A percentile compares a stretch with the other conserved stretches of the same genome.
These are phyloP conservation scores for Pseudocercospora cruenta DNA, from an alignment of 2,329 filamentous ascomycete genomes.

Conservation along the genomic window DNA sequence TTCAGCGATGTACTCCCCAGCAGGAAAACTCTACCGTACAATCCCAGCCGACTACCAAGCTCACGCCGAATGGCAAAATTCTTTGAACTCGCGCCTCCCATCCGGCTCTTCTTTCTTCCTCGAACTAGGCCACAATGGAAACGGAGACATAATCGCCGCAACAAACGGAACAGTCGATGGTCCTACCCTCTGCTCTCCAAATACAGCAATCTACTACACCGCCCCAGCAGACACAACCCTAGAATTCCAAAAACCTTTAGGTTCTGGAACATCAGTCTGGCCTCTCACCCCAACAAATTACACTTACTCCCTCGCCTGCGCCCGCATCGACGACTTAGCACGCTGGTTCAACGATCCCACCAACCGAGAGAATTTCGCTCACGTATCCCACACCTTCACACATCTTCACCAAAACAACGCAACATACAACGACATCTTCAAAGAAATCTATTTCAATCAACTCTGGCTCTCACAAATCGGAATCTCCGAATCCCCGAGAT, in stretches of 20 bases:
- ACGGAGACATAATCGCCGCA: constrained; percentile 14
- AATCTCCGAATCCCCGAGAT: not conserved
- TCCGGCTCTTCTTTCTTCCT: constrained; percentile 8
- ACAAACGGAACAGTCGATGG: not conserved
- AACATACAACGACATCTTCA: constrained; percentile 12
- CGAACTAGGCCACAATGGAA: constrained; percentile 18
- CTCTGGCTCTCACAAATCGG: constrained; percentile 9
- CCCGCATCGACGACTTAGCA: constrained; percentile 7
- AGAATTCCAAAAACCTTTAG: constrained; percentile 15
- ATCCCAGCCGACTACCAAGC: constrained; percentile 12
- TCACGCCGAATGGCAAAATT: constrained; percentile 13
- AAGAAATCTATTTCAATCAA: constrained; percentile 15
- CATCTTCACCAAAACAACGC: constrained; percentile 16
- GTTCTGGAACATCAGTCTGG: constrained; percentile 10
- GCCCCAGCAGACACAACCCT: constrained; percentile 3
- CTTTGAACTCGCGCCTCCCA: constrained; percentile 12
- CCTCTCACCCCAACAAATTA: constrained; percentile 10
- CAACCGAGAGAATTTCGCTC: constrained; percentile 13
- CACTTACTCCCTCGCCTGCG: constrained; percentile 9
- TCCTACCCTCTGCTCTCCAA: constrained; percentile 6
- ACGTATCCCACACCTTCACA: constrained; percentile 15
- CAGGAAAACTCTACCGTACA: constrained; percentile 12
- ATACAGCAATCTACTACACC: constrained; percentile 15
- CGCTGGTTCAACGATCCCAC: constrained; percentile 11
- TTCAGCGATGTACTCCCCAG: constrained; percentile 8